A percentile compares a stretch with the other conserved stretches of the same genome.
Conservation (phyloP, 805 yeast species). For the Scheffersomyces ergatensis region DNA sequence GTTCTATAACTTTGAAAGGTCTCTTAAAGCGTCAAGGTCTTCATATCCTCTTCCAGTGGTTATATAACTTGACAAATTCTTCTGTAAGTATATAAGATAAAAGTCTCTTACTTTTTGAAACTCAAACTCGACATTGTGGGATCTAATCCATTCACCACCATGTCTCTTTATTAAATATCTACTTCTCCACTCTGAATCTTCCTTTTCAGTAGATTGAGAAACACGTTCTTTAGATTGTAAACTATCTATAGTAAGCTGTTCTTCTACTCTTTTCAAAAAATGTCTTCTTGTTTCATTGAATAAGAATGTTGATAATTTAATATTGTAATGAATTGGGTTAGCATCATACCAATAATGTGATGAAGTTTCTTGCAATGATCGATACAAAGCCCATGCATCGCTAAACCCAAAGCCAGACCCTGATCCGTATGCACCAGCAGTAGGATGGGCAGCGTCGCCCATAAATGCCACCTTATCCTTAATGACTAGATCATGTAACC, state of each 20-base stretch:
- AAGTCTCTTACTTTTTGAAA: slow-evolving; percentile 2
- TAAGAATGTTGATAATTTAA: slow-evolving; percentile 1
- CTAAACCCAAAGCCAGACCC: slow-evolving; percentile 4
- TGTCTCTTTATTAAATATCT: not conserved
- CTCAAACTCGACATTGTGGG: slow-evolving; percentile 4
- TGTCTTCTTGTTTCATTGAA: slow-evolving; percentile 4
- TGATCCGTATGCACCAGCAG: slow-evolving; percentile 5
- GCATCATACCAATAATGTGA: slow-evolving; percentile 2
- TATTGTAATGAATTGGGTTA: slow-evolving; percentile 1
- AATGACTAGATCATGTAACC: slow-evolving; percentile 2
- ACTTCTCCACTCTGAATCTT: slow-evolving; percentile 2
- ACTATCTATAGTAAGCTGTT: slow-evolving; percentile 1
- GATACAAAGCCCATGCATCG: slow-evolving; percentile 5
- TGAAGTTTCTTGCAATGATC: slow-evolving; percentile 5
- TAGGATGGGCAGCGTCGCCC: slow-evolving; percentile 7
- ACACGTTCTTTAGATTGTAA: not conserved
- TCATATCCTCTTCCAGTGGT: not conserved
- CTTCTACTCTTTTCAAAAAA: slow-evolving; percentile 5
- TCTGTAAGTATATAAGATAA: not conserved
- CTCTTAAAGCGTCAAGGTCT: not conserved
- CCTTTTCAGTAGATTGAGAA: not conserved
- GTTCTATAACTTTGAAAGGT: not conserved
- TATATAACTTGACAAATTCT: slow-evolving; percentile 1
- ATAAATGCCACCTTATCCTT: slow-evolving; percentile 1
- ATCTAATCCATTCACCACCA: slow-evolving; percentile 6